Conservation (phyloP, 1,139 yeast species). For the Suhomyces maxii region DNA sequence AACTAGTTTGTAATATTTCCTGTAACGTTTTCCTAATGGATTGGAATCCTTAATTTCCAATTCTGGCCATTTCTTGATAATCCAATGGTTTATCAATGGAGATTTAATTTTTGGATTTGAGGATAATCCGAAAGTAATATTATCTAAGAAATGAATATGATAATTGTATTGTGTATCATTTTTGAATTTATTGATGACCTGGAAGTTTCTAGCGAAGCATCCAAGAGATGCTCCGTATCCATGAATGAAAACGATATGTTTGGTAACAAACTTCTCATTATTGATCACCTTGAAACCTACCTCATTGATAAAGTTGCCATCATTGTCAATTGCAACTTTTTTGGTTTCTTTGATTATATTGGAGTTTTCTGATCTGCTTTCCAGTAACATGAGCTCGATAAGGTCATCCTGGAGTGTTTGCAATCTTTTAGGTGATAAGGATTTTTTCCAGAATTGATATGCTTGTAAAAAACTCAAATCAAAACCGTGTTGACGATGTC, state of each 20-base stretch:
- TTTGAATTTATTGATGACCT: constrained; percentile 40
- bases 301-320: constrained; percentile 38
- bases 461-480: constrained; percentile 1
- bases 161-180: constrained; percentile 40
- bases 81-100: constrained; percentile 35
- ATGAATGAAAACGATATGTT: constrained; percentile 69
- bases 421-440: constrained; percentile 30
- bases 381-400: constrained; percentile 38
- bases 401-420: constrained; percentile 36
- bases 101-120: constrained; percentile 60
- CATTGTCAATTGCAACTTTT: constrained; percentile 26
- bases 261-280: constrained; percentile 15
- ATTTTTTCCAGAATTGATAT: constrained; percentile 28
- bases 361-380: constrained; percentile 20
- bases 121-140: constrained; percentile 83
- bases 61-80: constrained; percentile 30
- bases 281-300: constrained; percentile 23
- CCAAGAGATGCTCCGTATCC: constrained; percentile 93
- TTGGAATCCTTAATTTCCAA: constrained; percentile 31
- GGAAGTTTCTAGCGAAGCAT: constrained; percentile 78
- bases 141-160: constrained; percentile 72
- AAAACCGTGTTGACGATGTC: not conserved
- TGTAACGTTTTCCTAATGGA: constrained; percentile 34
- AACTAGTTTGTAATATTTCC: constrained; percentile 44
- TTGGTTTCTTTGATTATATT: constrained; percentile 22